Conservation (phyloP, 2,329 filamentous ascomycete genomes). For the Trichophyton benhamiae region DNA sequence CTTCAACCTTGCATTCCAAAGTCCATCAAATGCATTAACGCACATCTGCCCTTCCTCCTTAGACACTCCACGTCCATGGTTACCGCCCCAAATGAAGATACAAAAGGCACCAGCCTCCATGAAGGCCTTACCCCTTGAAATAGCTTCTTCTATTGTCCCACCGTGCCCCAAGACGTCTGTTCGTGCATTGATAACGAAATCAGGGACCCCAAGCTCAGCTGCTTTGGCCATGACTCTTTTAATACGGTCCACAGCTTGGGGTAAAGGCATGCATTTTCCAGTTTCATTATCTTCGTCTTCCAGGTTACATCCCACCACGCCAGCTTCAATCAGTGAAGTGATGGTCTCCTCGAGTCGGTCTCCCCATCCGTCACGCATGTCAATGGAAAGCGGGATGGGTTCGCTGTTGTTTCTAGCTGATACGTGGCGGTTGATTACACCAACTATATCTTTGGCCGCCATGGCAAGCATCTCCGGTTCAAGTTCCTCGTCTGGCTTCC, state of each 20-base stretch:
- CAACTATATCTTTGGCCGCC: conserved; percentile 33
- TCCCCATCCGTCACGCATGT: conserved; percentile 47
- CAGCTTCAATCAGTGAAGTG: conserved; percentile 31
- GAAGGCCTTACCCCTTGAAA: conserved; percentile 41
- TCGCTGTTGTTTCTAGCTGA: neutral
- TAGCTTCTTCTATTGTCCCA: conserved; percentile 33
- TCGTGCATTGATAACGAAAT: conserved; percentile 44
- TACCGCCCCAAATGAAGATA: conserved; percentile 45
- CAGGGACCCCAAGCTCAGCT: conserved; percentile 33
- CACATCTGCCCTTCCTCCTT: conserved; percentile 34
- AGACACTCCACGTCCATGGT: conserved; percentile 27
- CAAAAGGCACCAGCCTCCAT: conserved; percentile 43
- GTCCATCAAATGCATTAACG: conserved; percentile 36
- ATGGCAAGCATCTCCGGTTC: conserved; percentile 39
- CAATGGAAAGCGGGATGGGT: conserved; percentile 38
- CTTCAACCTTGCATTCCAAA: conserved; percentile 19
- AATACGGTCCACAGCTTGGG: conserved; percentile 37
- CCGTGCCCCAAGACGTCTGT: conserved; percentile 38
- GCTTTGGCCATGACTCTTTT: conserved; percentile 33
- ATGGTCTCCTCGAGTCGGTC: conserved; percentile 34
- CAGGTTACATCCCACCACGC: conserved; percentile 44
- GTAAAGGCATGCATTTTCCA: conserved; percentile 24
- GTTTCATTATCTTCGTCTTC: conserved; percentile 37
- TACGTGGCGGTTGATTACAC: conserved; percentile 23
- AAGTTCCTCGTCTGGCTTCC: conserved; percentile 38